Evolutionary conservation across 2,329 filamentous ascomycete genomes (phyloP).

Genomic region (Sporothrix inflata): DNA sequence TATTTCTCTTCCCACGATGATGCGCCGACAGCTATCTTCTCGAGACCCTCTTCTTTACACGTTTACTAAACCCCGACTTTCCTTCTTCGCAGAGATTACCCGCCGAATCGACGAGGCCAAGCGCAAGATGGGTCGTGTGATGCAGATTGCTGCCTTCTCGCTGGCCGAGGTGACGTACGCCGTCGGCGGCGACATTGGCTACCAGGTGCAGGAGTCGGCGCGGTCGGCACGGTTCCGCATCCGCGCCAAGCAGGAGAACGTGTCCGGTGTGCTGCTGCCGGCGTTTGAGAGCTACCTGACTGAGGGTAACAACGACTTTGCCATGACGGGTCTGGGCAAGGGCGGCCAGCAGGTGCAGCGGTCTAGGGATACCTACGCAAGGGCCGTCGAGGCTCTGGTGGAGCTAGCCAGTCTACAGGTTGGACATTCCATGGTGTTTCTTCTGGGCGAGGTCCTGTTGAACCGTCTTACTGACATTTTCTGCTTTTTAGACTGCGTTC

Average conservation of each 20-base stretch:
- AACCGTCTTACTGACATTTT: background rate
- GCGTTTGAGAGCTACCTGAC: constrained; percentile 89
- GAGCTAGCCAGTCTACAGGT: constrained; percentile 86
- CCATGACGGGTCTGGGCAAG: constrained; percentile 91
- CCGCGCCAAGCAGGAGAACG: constrained; percentile 95
- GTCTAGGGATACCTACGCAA: constrained; percentile 92
- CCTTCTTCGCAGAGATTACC: constrained; percentile 73
- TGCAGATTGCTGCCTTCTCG: constrained; percentile 98
- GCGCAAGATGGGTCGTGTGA: constrained; percentile 98
- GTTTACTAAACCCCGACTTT: background rate
- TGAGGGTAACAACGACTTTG: constrained; percentile 93
- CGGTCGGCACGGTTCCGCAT: constrained; percentile 91
- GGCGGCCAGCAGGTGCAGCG: constrained; percentile 96
- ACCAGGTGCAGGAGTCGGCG: constrained; percentile 95
- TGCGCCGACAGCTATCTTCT: constrained; percentile 7
- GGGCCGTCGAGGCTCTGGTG: constrained; percentile 93
- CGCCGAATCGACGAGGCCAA: constrained; percentile 97
- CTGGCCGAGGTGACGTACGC: constrained; percentile 97
- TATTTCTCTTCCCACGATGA: constrained; percentile 16
- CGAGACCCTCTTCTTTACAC: background rate
- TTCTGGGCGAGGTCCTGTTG: background rate
- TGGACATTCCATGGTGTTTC: constrained; percentile 33
- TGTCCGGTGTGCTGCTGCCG: constrained; percentile 92
- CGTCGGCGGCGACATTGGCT: constrained; percentile 91
- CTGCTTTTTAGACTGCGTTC: constrained; percentile 74